Evolutionary conservation across 2,329 filamentous ascomycete genomes (phyloP).

Genomic region (Curvularia hawaiiensis): DNA sequence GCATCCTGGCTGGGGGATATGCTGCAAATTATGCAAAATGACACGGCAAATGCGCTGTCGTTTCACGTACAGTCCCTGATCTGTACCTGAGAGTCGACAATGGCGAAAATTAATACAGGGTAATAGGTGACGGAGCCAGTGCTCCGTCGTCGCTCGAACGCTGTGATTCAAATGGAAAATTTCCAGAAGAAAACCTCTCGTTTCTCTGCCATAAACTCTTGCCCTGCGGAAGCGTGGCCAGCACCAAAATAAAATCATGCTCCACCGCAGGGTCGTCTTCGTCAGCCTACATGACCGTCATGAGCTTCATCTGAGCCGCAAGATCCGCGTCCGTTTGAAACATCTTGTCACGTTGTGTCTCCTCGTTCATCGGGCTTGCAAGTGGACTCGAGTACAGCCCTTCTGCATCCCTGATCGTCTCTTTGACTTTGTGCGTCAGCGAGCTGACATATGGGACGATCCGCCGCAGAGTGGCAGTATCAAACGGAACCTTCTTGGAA

Average conservation of each 20-base stretch:
- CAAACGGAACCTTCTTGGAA: constrained; percentile 66
- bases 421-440: constrained; percentile 55
- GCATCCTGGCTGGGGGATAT: constrained; percentile 24
- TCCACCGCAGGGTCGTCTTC: constrained; percentile 27
- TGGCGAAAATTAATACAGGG: constrained; percentile 42
- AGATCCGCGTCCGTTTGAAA: constrained; percentile 43
- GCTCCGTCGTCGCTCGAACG: constrained; percentile 35
- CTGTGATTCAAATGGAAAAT: constrained; percentile 40
- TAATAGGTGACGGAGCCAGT: constrained; percentile 26
- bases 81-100: constrained; percentile 26
- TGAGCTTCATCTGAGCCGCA: constrained; percentile 47
- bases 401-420: constrained; percentile 54
- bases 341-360: constrained; percentile 44
- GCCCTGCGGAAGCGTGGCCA: constrained; percentile 22
- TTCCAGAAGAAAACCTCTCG: constrained; percentile 36
- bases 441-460: constrained; percentile 61
- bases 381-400: constrained; percentile 53
- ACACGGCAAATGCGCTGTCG: constrained; percentile 37
- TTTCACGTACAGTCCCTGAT: constrained; percentile 41
- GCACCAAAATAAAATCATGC: constrained; percentile 13
- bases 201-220: constrained; percentile 27
- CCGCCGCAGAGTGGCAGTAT: constrained; percentile 66
- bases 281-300: constrained; percentile 47
- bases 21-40: constrained; percentile 33
- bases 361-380: constrained; percentile 43